These are phyloP conservation scores for Pseudotulostoma volvatum DNA, from an alignment of 495 filamentous ascomycete genomes.

Conservation along the genomic window DNA sequence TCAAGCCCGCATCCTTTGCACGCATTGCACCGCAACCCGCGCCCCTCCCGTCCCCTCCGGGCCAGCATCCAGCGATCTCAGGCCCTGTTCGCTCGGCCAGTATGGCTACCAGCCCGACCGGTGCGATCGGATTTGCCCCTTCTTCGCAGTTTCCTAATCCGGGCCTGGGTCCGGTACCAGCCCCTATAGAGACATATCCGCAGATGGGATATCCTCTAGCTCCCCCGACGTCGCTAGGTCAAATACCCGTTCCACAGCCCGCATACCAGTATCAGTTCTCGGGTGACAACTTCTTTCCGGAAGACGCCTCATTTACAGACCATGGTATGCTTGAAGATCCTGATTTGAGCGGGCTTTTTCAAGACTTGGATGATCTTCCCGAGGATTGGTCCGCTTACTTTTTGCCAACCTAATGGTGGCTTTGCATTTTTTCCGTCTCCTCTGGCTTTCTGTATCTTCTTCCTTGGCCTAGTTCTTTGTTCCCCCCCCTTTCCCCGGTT, in stretches of 20 bases:
- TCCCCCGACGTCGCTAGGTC: constrained; percentile 2
- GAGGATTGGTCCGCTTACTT: constrained; percentile 6
- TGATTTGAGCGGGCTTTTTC: constrained; percentile 4
- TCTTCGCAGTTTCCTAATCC: neutral
- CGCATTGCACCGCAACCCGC: constrained; percentile 8
- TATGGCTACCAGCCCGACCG: neutral
- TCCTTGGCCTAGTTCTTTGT: neutral
- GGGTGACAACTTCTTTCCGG: constrained; percentile 3
- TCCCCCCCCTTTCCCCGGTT: neutral
- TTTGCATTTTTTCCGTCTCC: neutral
- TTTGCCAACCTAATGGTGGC: constrained; percentile 3
- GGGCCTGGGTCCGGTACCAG: neutral
- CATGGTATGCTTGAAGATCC: constrained; percentile 1
- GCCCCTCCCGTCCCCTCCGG: constrained; percentile 5
- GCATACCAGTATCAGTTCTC: neutral
- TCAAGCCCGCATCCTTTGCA: constrained; percentile 4
- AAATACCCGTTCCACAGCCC: neutral
- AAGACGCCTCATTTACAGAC: constrained; percentile 1
- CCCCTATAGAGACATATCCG: neutral
- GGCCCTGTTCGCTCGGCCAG: neutral
- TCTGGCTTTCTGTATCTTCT: neutral
- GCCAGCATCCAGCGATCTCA: neutral
- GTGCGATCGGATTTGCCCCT: neutral
- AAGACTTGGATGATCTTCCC: constrained; percentile 5
- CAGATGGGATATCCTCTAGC: constrained; percentile 2